These are phyloP conservation scores for Arbutus unedo DNA, from an alignment of 148 eudicot genomes.

Conservation along the genomic window DNA sequence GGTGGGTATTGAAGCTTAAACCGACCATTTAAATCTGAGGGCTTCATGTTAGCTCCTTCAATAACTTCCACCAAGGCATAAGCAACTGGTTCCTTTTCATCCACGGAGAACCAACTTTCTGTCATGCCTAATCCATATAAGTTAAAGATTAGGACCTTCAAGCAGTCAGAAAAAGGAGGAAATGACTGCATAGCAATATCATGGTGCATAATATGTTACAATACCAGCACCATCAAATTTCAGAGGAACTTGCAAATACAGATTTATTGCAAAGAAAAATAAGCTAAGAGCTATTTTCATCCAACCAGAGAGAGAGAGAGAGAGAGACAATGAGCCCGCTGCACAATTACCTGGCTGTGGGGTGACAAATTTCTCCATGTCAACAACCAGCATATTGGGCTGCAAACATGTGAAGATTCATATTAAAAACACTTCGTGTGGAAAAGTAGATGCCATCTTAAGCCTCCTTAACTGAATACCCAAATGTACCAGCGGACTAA, in stretches of 20 bases:
- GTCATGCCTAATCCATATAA: conserved; percentile 18
- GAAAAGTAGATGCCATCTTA: neutral
- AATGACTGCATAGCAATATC: neutral
- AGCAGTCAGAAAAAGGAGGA: neutral
- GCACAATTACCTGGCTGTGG: conserved; percentile 66
- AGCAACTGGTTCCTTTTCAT: conserved; percentile 79
- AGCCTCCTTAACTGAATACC: neutral
- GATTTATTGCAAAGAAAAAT: neutral
- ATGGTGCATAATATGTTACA: neutral
- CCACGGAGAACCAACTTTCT: conserved; percentile 83
- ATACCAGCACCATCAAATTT: neutral
- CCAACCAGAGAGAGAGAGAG: neutral
- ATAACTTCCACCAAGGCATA: conserved; percentile 70
- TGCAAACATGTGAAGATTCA: conserved; percentile 34
- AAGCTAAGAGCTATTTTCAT: conserved; percentile 2
- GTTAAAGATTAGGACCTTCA: neutral
- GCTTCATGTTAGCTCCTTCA: conserved; percentile 75
- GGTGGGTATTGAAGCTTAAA: conserved; percentile 3
- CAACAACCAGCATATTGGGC: conserved; percentile 97
- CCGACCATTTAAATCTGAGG: conserved; percentile 87
- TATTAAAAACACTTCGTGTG: neutral
- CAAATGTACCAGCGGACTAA: neutral
- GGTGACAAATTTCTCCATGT: conserved; percentile 80
- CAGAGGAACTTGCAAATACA: neutral
- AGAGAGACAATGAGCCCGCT: neutral